phyloP scores from a whole-genome alignment of 2,329 filamentous ascomycete species.

The Sarocladiaceae sp. region DNA sequence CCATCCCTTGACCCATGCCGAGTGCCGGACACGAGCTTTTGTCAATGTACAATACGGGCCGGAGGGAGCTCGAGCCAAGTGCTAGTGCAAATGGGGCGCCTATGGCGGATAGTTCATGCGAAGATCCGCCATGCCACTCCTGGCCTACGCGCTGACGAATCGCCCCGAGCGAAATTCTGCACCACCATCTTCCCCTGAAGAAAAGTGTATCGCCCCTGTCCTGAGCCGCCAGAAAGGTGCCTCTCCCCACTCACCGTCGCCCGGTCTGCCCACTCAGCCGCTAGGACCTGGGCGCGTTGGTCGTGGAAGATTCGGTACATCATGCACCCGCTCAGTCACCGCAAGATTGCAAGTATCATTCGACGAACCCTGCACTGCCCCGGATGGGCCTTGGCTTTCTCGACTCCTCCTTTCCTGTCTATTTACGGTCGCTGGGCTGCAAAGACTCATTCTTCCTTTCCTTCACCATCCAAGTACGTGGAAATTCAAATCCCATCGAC shows the following conservation, averaged over 20 bases:
- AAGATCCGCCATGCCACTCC: background rate
- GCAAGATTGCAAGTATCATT: background rate
- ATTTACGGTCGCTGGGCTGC: too few species aligned
- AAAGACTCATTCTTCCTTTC: background rate
- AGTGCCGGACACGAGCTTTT: background rate
- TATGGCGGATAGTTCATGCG: background rate
- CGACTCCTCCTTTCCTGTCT: too few species aligned
- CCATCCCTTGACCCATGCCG: background rate
- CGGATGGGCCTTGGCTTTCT: background rate
- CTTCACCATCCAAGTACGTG: background rate
- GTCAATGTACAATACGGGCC: too few species aligned
- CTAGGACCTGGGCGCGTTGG: too few species aligned
- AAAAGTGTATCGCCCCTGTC: too few species aligned
- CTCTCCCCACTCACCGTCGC: too few species aligned
- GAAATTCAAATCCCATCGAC: slow-evolving; percentile 2
- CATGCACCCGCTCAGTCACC: too few species aligned
- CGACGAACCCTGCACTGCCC: background rate
- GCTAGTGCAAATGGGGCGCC: background rate
- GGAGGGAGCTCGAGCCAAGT: too few species aligned
- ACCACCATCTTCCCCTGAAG: background rate
- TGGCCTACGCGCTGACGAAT: background rate
- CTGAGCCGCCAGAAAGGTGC: too few species aligned
- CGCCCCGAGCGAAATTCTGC: background rate
- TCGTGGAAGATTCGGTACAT: too few species aligned
- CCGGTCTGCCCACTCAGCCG: too few species aligned